Evolutionary conservation across 1,284 basidiomycete genomes (phyloP).

Genomic region (Trichosporon asahii): DNA sequence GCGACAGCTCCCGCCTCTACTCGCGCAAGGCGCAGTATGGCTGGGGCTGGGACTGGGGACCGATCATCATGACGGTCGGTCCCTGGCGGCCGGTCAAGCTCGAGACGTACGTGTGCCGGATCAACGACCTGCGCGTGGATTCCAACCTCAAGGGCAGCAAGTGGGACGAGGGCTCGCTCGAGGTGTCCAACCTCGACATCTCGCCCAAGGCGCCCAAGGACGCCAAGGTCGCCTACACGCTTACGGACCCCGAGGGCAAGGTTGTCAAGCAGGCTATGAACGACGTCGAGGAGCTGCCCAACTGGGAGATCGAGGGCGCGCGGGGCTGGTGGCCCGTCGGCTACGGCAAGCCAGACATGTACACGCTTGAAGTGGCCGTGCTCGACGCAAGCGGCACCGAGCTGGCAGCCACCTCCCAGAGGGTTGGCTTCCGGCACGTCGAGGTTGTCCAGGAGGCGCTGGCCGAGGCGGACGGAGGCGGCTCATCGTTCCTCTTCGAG

Average conservation of each 20-base stretch:
- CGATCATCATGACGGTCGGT: constrained; percentile 50
- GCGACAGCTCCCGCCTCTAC: constrained; percentile 77
- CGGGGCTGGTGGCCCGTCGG: constrained; percentile 73
- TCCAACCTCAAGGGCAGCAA: constrained; percentile 45
- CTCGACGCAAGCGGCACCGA: constrained; percentile 26
- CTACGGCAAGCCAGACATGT: constrained; percentile 74
- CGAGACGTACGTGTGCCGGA: constrained; percentile 63
- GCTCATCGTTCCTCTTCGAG: constrained; percentile 79
- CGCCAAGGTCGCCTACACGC: constrained; percentile 17
- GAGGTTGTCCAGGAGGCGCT: constrained; percentile 71
- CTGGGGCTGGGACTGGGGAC: constrained; percentile 59
- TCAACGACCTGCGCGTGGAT: constrained; percentile 59
- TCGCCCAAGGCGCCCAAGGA: constrained; percentile 2
- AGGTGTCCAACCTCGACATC: constrained; percentile 13
- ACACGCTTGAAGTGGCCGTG: constrained; percentile 62
- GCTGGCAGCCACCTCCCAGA: constrained; percentile 21
- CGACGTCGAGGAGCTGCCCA: constrained; percentile 43
- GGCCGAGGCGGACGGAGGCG: constrained; percentile 55
- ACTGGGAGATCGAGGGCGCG: constrained; percentile 57
- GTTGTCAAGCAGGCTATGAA: constrained; percentile 46
- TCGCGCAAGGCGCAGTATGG: constrained; percentile 84
- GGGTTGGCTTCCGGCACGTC: constrained; percentile 71
- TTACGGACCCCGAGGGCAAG: constrained; percentile 15
- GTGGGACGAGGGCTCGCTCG: constrained; percentile 12
- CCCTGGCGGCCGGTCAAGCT: constrained; percentile 57